Conservation (phyloP, 108 stramenopile species). For the Cylindrotheca fusiformis region DNA sequence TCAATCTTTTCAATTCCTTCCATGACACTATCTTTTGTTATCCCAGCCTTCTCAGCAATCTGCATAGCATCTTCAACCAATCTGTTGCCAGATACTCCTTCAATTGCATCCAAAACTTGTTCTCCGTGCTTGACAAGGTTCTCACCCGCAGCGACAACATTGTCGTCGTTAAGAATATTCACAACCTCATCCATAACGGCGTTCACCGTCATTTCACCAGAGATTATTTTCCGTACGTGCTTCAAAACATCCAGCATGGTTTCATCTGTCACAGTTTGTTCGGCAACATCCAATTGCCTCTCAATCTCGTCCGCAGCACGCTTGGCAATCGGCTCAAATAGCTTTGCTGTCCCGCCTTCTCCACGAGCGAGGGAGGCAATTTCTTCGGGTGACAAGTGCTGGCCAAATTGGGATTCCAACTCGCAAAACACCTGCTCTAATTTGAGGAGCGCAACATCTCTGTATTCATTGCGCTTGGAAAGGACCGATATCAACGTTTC, state of each 20-base stretch:
- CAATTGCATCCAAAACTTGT: slow-evolving; percentile 78
- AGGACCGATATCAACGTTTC: slow-evolving; percentile 84
- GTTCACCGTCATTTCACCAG: slow-evolving; percentile 62
- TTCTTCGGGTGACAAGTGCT: slow-evolving; percentile 64
- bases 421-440: slow-evolving; percentile 75
- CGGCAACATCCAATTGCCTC: slow-evolving; percentile 73
- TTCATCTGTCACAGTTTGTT: slow-evolving; percentile 55
- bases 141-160: slow-evolving; percentile 72
- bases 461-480: slow-evolving; percentile 57
- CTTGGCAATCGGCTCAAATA: slow-evolving; percentile 85
- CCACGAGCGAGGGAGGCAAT: slow-evolving; percentile 76
- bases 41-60: slow-evolving; percentile 79
- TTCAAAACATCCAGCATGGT: slow-evolving; percentile 52
- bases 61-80: slow-evolving; percentile 61
- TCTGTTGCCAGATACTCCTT: slow-evolving; percentile 73
- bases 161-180: slow-evolving; percentile 77
- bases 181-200: slow-evolving; percentile 77
- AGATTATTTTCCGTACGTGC: slow-evolving; percentile 74
- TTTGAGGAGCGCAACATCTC: slow-evolving; percentile 70
- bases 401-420: slow-evolving; percentile 67
- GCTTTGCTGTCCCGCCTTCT: slow-evolving; percentile 73
- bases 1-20: slow-evolving; percentile 68
- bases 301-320: slow-evolving; percentile 82
- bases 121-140: slow-evolving; percentile 71
- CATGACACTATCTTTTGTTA: slow-evolving; percentile 78